These are phyloP conservation scores for Coemansia erecta DNA, from an alignment of 192 early-diverging fungal genomes.

Conservation along the genomic window DNA sequence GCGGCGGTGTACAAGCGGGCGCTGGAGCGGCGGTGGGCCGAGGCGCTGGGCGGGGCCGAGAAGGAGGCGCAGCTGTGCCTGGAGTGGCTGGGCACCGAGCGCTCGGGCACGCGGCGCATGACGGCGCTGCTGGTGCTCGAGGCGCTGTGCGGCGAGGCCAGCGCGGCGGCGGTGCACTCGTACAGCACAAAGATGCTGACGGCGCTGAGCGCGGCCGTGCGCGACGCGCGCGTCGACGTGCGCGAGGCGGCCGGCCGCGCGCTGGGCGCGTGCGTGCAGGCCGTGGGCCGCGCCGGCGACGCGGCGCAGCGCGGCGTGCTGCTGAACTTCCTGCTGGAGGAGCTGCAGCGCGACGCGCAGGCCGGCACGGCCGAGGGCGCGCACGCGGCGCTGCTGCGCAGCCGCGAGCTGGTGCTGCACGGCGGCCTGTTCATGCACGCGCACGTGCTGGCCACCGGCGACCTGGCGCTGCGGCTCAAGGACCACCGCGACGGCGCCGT, in stretches of 20 bases:
- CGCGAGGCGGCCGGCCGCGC: conserved; percentile 85
- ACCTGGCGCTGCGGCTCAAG: conserved; percentile 72
- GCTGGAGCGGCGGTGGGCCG: conserved; percentile 28
- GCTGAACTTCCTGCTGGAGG: conserved; percentile 82
- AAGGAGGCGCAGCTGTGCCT: conserved; percentile 32
- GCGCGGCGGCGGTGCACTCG: conserved; percentile 77
- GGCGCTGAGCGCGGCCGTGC: conserved; percentile 78
- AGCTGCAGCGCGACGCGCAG: conserved; percentile 72
- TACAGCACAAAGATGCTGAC: conserved; percentile 83
- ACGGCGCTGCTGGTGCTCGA: conserved; percentile 37
- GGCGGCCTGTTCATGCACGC: conserved; percentile 85
- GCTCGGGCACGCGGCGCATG: conserved; percentile 31
- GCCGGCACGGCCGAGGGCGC: conserved; percentile 69
- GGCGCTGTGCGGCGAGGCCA: conserved; percentile 30
- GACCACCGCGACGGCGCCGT: conserved; percentile 79
- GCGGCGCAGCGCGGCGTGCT: conserved; percentile 62
- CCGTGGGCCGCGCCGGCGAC: conserved; percentile 75
- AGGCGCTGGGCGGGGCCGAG: conserved; percentile 20
- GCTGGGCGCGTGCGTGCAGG: conserved; percentile 75
- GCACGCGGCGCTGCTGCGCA: conserved; percentile 83
- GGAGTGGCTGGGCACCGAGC: conserved; percentile 40
- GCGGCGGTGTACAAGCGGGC: conserved; percentile 22
- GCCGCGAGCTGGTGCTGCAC: conserved; percentile 75
- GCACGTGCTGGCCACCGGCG: conserved; percentile 71
- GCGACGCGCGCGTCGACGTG: conserved; percentile 79